phyloP scores from a whole-genome alignment of 108 stramenopile species.

The Skeletonema marinoi region DNA sequence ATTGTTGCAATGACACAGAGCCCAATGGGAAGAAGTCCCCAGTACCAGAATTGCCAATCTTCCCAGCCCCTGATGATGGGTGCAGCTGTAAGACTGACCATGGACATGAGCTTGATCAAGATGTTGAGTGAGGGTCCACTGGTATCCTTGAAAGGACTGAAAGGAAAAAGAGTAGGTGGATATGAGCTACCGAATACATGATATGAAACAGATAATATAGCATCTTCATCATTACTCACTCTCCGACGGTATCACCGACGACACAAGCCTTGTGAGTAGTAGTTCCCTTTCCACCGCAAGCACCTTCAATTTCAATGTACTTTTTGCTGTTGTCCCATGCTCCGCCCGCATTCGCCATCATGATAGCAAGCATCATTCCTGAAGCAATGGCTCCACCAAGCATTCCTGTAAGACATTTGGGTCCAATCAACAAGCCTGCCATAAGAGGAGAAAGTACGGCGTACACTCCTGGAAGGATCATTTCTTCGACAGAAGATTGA shows the following conservation, averaged over 20 bases:
- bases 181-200: not conserved
- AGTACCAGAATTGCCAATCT: slow-evolving; percentile 72
- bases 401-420: slow-evolving; percentile 73
- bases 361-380: slow-evolving; percentile 94
- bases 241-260: slow-evolving; percentile 96
- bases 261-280: slow-evolving; percentile 94
- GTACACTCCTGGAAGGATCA: slow-evolving; percentile 80
- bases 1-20: slow-evolving; percentile 67
- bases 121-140: slow-evolving; percentile 91
- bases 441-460: slow-evolving; percentile 73
- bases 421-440: slow-evolving; percentile 81
- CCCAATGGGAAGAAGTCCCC: slow-evolving; percentile 71
- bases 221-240: slow-evolving; percentile 17
- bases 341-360: slow-evolving; percentile 96
- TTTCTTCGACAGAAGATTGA: slow-evolving; percentile 72
- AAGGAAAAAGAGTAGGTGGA: not conserved
- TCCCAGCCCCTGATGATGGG: slow-evolving; percentile 60
- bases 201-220: not conserved
- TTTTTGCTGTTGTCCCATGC: slow-evolving; percentile 99
- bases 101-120: slow-evolving; percentile 94
- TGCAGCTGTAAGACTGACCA: slow-evolving; percentile 80
- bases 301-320: slow-evolving; percentile 81
- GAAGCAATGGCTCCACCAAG: slow-evolving; percentile 78
- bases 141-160: slow-evolving; percentile 83
- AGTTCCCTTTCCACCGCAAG: slow-evolving; percentile 75